These are phyloP conservation scores for Quercus mongolica DNA, from an alignment of 306 rosid species.

Conservation along the genomic window DNA sequence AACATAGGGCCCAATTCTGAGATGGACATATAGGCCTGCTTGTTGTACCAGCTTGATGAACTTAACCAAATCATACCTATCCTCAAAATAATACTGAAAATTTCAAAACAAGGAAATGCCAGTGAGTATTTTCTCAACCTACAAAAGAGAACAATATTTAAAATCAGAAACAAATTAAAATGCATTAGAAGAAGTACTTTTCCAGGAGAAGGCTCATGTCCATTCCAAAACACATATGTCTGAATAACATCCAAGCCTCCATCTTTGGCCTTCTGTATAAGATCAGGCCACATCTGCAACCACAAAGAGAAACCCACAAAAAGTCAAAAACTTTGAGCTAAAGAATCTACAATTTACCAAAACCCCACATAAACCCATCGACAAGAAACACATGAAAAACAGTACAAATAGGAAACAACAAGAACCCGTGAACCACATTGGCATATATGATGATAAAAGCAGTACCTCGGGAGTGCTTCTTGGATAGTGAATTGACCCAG, in stretches of 20 bases:
- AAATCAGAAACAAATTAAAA: not conserved
- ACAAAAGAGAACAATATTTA: not conserved
- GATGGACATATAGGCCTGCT: constrained; percentile 91
- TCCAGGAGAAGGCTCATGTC: constrained; percentile 91
- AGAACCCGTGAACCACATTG: constrained; percentile 27
- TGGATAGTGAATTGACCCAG: constrained; percentile 97
- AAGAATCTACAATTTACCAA: not conserved
- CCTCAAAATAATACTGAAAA: constrained; percentile 80
- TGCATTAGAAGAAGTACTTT: constrained; percentile 40
- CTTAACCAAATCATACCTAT: constrained; percentile 80
- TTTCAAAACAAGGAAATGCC: not conserved
- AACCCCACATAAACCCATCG: not conserved
- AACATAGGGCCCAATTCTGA: constrained; percentile 85
- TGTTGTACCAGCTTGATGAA: constrained; percentile 85
- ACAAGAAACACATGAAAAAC: not conserved
- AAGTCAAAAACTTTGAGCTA: not conserved
- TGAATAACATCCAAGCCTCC: constrained; percentile 95
- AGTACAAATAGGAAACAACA: not conserved
- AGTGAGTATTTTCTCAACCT: constrained; percentile 6
- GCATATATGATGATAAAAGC: not conserved
- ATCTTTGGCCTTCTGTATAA: constrained; percentile 88
- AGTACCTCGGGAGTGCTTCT: constrained; percentile 93
- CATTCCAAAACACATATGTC: constrained; percentile 97
- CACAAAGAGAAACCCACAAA: constrained; percentile 1
- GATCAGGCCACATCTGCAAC: constrained; percentile 89